Evolutionary conservation across 2,329 filamentous ascomycete species (phyloP).

Genomic region (Geosmithia morbida): DNA sequence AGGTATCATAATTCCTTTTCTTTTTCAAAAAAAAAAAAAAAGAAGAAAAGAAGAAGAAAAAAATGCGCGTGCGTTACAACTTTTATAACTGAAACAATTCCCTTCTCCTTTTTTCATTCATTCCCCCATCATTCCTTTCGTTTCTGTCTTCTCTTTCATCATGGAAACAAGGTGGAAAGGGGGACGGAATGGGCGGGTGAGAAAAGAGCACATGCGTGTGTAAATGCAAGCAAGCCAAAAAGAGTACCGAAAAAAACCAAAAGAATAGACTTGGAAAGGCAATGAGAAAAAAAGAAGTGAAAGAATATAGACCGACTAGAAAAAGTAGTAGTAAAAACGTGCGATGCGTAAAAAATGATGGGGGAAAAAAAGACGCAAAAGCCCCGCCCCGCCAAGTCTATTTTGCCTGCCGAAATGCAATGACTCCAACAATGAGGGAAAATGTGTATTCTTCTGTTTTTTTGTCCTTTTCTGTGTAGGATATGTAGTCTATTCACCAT

Average conservation of each 20-base stretch:
- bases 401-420: constrained; percentile 29
- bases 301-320: neutral
- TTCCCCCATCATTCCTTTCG: no score
- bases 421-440: constrained; percentile 18
- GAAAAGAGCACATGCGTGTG: no score
- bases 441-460: neutral
- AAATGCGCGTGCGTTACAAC: constrained; percentile 23
- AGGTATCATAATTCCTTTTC: neutral
- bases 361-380: neutral
- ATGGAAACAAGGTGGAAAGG: neutral
- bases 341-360: constrained; percentile 7
- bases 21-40: neutral
- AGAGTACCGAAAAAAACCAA: neutral
- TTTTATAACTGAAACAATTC: constrained; percentile 13
- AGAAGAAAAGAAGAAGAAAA: constrained; percentile 1
- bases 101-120: no score
- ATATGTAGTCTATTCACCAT: constrained; percentile 21
- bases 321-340: neutral
- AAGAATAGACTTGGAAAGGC: no score
- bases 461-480: neutral
- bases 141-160: no score
- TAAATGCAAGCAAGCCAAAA: neutral
- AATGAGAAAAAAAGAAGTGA: neutral
- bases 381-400: constrained; percentile 32
- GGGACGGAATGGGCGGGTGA: no score